Percentiles rank a stretch among this genome's conserved stretches.
Evolutionary conservation across 1,284 basidiomycete genomes (phyloP).

Genomic region (Abortiporus biennis): DNA sequence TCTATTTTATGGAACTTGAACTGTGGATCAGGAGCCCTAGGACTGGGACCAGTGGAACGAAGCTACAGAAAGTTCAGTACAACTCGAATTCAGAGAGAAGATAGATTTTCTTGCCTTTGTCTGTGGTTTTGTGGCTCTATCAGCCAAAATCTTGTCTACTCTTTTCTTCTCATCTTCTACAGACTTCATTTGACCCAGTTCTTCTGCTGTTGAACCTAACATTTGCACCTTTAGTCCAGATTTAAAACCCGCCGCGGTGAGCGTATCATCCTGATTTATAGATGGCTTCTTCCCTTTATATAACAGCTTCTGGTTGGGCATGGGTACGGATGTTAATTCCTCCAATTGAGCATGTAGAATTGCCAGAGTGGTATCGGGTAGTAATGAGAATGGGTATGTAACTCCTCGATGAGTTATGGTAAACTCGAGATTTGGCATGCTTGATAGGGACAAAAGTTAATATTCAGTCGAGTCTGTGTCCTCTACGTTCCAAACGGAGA

Average conservation of each 20-base stretch:
- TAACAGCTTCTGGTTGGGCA: conserved; percentile 60
- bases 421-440: no score
- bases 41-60: conserved; percentile 45
- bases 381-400: conserved; percentile 37
- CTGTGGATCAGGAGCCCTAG: conserved; percentile 28
- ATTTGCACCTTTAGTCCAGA: conserved; percentile 61
- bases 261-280: conserved; percentile 27
- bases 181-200: conserved; percentile 46
- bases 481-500: no score
- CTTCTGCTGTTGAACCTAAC: conserved; percentile 54
- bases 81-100: background rate
- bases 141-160: conserved; percentile 50
- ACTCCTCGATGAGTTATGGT: conserved; percentile 42
- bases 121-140: conserved; percentile 50
- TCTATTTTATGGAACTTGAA: conserved; percentile 61
- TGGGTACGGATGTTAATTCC: conserved; percentile 58
- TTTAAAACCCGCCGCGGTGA: conserved; percentile 50
- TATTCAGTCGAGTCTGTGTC: no score
- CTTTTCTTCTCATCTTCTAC: conserved; percentile 52
- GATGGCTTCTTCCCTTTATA: conserved; percentile 60
- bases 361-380: conserved; percentile 39
- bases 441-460: no score
- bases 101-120: conserved; percentile 39
- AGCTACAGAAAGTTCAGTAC: conserved; percentile 30
- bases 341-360: conserved; percentile 45